Base-by-base conservation (phyloP, 345 rosid genomes). In the Lepidium didymum region DNA sequence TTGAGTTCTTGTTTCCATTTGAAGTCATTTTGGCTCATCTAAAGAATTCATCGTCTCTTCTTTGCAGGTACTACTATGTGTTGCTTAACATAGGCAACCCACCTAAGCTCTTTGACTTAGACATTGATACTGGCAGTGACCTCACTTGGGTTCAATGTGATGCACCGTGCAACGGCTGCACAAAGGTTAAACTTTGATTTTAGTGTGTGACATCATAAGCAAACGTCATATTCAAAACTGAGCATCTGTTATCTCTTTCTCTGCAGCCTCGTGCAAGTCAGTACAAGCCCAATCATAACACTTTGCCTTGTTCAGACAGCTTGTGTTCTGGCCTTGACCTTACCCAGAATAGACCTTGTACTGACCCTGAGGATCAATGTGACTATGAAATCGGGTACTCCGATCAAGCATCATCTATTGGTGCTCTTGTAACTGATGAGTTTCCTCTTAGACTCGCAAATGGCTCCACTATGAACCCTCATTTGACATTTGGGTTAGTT, bases 121-220 rank as follows among this genome's bases (percentile, higher is more conserved):
- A 93, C 69, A 84, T 93, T 16, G 98, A 93, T 78, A 90, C 97
- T 11, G 98, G 98, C 10, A 90, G 98, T 72, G 98, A 93, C 66
- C 82, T 90, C 34, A 88, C 97, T 65, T 93, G 98, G 98, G 88
- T 93, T 52, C 96, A 93, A 55, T 93, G 98, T 65, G 90, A 90
- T 84, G 98, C 96, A 34, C 97, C 98, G 23, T 93, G 98, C 72
- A 79, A 19, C 2, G 82, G 92, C 18, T 93, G 98, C 86, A 87
- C 87, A 10, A 69, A 69, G 98, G 98, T 93, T 75, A 60, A 46
- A 18, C 37, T 23, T 62, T 62, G 2, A n/a, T 44, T 67, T 16
- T 12, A 33, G 5, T 36, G 10, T 58, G 52, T 21, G 12, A 10
- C 40, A 56, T 56, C 11, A 10, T 25, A 15, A 62, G 50, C 6